phyloP scores from a whole-genome alignment of 2,329 filamentous ascomycete genomes.

The Fusarium dlaminii region DNA sequence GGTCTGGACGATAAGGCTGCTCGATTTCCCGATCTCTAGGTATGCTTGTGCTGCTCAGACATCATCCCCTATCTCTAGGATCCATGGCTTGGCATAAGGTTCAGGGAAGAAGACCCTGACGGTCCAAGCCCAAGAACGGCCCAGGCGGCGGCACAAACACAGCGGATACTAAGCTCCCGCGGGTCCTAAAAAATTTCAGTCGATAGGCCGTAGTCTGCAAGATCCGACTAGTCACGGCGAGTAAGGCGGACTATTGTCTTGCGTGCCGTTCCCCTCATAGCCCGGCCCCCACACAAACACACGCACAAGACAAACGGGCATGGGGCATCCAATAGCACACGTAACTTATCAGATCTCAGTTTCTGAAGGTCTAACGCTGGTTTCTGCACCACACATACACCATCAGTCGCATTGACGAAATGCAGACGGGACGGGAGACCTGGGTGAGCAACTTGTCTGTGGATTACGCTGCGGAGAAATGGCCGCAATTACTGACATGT shows the following conservation, averaged over 20 bases:
- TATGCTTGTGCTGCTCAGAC: neutral
- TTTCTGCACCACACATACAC: slow-evolving; percentile 7
- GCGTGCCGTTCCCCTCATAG: slow-evolving; percentile 9
- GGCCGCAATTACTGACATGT: slow-evolving; percentile 4
- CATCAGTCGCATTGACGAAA: slow-evolving; percentile 26
- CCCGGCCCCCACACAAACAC: slow-evolving; percentile 28
- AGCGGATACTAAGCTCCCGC: slow-evolving; percentile 3
- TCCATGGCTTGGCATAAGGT: slow-evolving; percentile 9
- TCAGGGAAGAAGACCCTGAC: neutral
- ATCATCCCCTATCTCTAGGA: neutral
- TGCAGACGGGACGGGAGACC: slow-evolving; percentile 15
- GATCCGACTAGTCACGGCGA: neutral
- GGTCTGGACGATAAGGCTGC: slow-evolving; percentile 32
- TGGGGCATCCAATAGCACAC: slow-evolving; percentile 27
- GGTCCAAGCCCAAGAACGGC: neutral
- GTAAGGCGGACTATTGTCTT: slow-evolving; percentile 5
- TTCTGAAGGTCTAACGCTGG: slow-evolving; percentile 27
- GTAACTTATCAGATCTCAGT: slow-evolving; percentile 38
- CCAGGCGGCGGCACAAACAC: neutral
- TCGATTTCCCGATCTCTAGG: slow-evolving; percentile 18
- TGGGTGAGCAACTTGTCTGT: neutral
- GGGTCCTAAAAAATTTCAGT: slow-evolving; percentile 3
- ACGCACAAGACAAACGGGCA: slow-evolving; percentile 8
- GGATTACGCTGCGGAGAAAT: slow-evolving; percentile 36
- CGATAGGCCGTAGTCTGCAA: neutral